A percentile compares a stretch with the other conserved stretches of the same genome.
Conservation (phyloP, 2,329 filamentous ascomycete species). For the Monilinia fructigena region DNA sequence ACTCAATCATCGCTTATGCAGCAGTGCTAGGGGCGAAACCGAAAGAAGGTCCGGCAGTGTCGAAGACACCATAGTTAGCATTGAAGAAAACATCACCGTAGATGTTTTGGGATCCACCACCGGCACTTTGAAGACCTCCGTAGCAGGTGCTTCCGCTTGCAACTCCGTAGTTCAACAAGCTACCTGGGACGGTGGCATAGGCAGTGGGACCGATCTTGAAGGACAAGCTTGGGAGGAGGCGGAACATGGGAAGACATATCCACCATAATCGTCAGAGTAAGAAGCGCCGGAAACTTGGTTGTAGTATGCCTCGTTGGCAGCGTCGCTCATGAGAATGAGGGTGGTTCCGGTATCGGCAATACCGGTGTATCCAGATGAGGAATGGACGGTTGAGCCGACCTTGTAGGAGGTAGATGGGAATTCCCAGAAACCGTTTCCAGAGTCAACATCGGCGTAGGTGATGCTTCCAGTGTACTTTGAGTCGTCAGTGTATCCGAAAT, state of each 20-base stretch:
- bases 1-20: neutral
- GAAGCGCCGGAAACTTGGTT: conserved; percentile 38
- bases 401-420: conserved; percentile 52
- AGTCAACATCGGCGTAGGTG: conserved; percentile 49
- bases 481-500: conserved; percentile 56
- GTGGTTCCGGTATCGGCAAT: conserved; percentile 46
- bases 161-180: conserved; percentile 41
- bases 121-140: conserved; percentile 42
- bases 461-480: conserved; percentile 52
- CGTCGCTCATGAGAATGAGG: conserved; percentile 42
- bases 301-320: conserved; percentile 43
- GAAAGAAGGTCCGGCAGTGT: conserved; percentile 33
- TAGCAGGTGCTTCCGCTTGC: conserved; percentile 38
- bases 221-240: conserved; percentile 41
- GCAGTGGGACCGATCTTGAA: conserved; percentile 39
- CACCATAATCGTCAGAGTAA: conserved; percentile 37
- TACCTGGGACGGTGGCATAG: conserved; percentile 40
- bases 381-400: conserved; percentile 48
- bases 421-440: conserved; percentile 53
- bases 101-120: conserved; percentile 35
- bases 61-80: conserved; percentile 38
- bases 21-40: conserved; percentile 34
- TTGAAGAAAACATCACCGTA: conserved; percentile 41
- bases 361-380: conserved; percentile 39
- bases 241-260: conserved; percentile 42